Conservation (phyloP, 2,329 filamentous ascomycete species). For the Phaeosphaeria sp. region DNA sequence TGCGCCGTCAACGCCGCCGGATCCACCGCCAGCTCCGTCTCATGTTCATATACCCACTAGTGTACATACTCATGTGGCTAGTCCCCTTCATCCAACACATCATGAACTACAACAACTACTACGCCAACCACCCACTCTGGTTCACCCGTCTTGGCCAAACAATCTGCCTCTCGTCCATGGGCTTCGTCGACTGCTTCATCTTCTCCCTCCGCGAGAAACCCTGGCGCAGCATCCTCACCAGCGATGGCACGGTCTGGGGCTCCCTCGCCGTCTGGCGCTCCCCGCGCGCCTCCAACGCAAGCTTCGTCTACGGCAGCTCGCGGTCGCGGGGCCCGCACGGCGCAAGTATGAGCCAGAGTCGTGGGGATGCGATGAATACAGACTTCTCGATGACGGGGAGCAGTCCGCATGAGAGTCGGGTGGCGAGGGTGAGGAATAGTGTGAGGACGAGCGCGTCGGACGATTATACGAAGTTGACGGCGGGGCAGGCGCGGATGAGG, state of each 20-base stretch:
- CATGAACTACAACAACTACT: conserved; percentile 63
- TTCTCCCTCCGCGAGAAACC: conserved; percentile 75
- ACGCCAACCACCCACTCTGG: conserved; percentile 61
- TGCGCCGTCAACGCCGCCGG: conserved; percentile 54
- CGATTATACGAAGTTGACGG: conserved; percentile 35
- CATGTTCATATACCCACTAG: conserved; percentile 77
- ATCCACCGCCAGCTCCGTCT: conserved; percentile 73
- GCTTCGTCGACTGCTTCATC: conserved; percentile 70
- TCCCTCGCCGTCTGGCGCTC: conserved; percentile 31
- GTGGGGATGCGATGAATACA: neutral
- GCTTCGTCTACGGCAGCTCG: neutral
- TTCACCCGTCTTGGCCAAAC: conserved; percentile 63
- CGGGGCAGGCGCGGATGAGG: conserved; percentile 46
- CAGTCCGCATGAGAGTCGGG: neutral
- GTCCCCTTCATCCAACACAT: conserved; percentile 73
- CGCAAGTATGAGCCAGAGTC: neutral
- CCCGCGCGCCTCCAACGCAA: neutral
- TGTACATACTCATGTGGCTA: conserved; percentile 76
- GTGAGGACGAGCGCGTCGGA: conserved; percentile 26
- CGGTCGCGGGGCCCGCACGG: neutral
- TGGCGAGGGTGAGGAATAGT: conserved; percentile 2
- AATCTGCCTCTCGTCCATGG: conserved; percentile 69
- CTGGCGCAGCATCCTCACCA: conserved; percentile 65
- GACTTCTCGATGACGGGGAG: neutral
- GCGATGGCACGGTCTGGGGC: conserved; percentile 52